These are phyloP conservation scores for Penicillium nucicola DNA, from an alignment of 495 filamentous ascomycete genomes.

Conservation along the genomic window DNA sequence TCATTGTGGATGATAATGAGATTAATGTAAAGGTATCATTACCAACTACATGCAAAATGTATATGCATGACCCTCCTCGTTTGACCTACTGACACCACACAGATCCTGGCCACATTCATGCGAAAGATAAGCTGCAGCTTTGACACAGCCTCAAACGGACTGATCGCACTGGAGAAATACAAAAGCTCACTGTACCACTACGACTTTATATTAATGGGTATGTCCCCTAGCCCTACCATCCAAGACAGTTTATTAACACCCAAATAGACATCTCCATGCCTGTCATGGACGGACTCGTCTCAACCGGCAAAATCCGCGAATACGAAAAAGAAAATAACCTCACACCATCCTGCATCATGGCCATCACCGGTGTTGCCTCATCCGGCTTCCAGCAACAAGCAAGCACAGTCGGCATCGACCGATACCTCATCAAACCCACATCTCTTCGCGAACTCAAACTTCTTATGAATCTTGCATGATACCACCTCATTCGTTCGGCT, in stretches of 20 bases:
- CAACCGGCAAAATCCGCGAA: conserved; percentile 52
- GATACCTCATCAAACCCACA: conserved; percentile 50
- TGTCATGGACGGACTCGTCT: conserved; percentile 59
- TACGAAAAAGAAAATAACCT: conserved; percentile 37
- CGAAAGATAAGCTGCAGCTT: conserved; percentile 49
- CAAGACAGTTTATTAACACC: background rate
- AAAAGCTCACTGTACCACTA: conserved; percentile 29
- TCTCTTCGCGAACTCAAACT: conserved; percentile 39
- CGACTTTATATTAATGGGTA: conserved; percentile 59
- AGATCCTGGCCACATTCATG: conserved; percentile 52
- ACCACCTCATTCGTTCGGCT: conserved; percentile 1
- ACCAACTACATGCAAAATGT: background rate
- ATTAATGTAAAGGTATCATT: conserved; percentile 44
- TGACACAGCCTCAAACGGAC: conserved; percentile 55
- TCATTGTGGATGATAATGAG: conserved; percentile 50
- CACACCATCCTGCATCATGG: conserved; percentile 38
- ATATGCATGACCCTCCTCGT: background rate
- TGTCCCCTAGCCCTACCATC: background rate
- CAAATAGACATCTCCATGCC: conserved; percentile 62
- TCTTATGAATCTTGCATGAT: conserved; percentile 33
- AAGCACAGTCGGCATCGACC: conserved; percentile 41
- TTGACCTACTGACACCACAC: background rate
- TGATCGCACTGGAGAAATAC: conserved; percentile 55
- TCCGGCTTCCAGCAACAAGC: conserved; percentile 40
- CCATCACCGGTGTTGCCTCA: conserved; percentile 46